These are phyloP conservation scores for Pseudocercospora ulei DNA, from an alignment of 2,329 filamentous ascomycete species.

Conservation along the genomic window DNA sequence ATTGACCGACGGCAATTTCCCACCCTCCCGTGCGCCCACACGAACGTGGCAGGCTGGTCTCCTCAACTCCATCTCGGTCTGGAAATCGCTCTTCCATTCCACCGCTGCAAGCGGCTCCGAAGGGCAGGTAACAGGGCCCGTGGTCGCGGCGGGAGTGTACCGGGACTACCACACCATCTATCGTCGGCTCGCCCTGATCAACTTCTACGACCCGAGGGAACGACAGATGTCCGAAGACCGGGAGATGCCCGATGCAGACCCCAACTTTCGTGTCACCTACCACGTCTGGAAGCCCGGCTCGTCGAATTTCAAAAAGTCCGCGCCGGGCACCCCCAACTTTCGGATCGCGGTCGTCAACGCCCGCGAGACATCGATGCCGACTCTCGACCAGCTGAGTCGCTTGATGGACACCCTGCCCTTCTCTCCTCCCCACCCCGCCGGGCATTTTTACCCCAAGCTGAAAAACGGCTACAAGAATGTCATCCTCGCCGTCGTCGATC, in stretches of 20 bases:
- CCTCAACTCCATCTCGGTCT: slow-evolving; percentile 22
- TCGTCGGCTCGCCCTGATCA: slow-evolving; percentile 62
- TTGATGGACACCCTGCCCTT: slow-evolving; percentile 66
- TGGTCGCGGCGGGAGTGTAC: slow-evolving; percentile 47
- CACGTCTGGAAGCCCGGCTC: slow-evolving; percentile 67
- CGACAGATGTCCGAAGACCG: slow-evolving; percentile 26
- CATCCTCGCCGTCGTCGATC: slow-evolving; percentile 77
- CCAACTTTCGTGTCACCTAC: slow-evolving; percentile 63
- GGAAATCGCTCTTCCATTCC: slow-evolving; percentile 17
- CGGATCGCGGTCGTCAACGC: slow-evolving; percentile 73
- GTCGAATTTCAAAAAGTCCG: slow-evolving; percentile 64
- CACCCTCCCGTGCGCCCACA: slow-evolving; percentile 15
- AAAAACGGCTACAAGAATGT: slow-evolving; percentile 79
- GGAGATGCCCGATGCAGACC: slow-evolving; percentile 27
- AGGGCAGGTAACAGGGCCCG: slow-evolving; percentile 36
- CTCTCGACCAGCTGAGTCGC: slow-evolving; percentile 58
- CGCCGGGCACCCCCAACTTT: slow-evolving; percentile 70
- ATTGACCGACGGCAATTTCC: slow-evolving; percentile 22
- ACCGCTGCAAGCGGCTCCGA: slow-evolving; percentile 2
- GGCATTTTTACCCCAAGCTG: slow-evolving; percentile 60
- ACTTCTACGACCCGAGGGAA: slow-evolving; percentile 53
- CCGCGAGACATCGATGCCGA: slow-evolving; percentile 60
- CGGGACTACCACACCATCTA: slow-evolving; percentile 59
- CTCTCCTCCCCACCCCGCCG: slow-evolving; percentile 46
- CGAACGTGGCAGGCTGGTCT: slow-evolving; percentile 33